These are phyloP conservation scores for Chloranthus sessilifolius DNA, from an alignment of 164 flowering plant species.

Conservation along the genomic window DNA sequence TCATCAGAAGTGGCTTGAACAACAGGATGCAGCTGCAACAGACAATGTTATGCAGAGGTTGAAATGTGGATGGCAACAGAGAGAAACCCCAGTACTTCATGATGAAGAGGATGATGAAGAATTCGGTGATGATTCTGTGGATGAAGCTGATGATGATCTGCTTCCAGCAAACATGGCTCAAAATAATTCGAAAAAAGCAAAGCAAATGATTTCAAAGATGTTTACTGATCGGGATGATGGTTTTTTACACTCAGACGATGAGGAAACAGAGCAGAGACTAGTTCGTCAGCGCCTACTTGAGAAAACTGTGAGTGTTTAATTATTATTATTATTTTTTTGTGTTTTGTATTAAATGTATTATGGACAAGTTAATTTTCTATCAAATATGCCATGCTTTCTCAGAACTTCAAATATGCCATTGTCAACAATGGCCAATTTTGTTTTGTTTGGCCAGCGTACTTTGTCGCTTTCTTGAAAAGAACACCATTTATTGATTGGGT, in stretches of 20 bases:
- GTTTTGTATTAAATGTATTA: no score
- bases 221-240: conserved; percentile 64
- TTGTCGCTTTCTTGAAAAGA: no score
- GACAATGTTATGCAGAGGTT: conserved; percentile 71
- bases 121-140: conserved; percentile 18
- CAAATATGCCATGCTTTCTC: background rate
- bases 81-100: conserved; percentile 22
- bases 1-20: conserved; percentile 90
- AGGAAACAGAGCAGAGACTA: conserved; percentile 52
- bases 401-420: background rate
- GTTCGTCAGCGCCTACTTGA: conserved; percentile 38
- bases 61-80: conserved; percentile 39
- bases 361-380: background rate
- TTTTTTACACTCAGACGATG: conserved; percentile 79
- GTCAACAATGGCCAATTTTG: no score
- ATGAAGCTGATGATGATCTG: conserved; percentile 28
- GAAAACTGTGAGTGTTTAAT: conserved; percentile 52
- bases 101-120: conserved; percentile 33
- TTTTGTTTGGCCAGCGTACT: no score
- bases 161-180: conserved; percentile 25
- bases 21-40: conserved; percentile 85
- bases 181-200: conserved; percentile 40
- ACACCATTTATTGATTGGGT: no score
- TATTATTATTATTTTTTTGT: background rate
- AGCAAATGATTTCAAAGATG: conserved; percentile 73